These are phyloP conservation scores for Aschersonia sp. DNA, from an alignment of 2,329 filamentous ascomycete genomes.

Conservation along the genomic window DNA sequence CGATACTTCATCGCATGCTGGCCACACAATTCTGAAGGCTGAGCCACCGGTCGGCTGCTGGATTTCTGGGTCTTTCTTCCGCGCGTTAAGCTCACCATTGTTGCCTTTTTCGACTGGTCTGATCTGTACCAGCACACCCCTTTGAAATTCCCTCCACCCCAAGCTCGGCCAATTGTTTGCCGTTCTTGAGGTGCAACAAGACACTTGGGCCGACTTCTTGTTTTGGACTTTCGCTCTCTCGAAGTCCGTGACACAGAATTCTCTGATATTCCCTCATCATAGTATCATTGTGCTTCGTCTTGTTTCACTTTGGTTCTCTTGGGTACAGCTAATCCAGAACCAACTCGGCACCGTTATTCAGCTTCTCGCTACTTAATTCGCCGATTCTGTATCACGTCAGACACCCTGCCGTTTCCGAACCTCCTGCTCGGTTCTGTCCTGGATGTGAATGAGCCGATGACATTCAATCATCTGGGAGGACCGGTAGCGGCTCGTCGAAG, in stretches of 20 bases:
- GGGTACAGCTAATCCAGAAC: slow-evolving; percentile 7
- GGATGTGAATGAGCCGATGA: background rate
- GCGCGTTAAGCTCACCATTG: background rate
- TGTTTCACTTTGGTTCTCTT: slow-evolving; percentile 30
- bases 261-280: slow-evolving; percentile 2
- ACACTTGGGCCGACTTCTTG: background rate
- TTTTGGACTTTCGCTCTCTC: slow-evolving; percentile 15
- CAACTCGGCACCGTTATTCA: slow-evolving; percentile 1
- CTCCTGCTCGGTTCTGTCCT: background rate
- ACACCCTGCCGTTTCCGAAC: background rate
- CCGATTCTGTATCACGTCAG: background rate
- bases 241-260: slow-evolving; percentile 32
- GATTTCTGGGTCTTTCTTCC: background rate
- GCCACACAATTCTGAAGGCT: slow-evolving; percentile 35
- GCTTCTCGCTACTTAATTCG: background rate
- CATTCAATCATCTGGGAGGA: no score
- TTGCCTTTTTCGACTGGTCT: background rate
- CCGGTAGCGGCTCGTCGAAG: no score
- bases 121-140: no score
- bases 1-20: slow-evolving; percentile 20
- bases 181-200: slow-evolving; percentile 21
- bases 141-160: background rate
- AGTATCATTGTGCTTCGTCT: slow-evolving; percentile 37
- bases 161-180: background rate
- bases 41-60: slow-evolving; percentile 23